phyloP scores from a whole-genome alignment of 225 moss, liverwort and hornwort genomes.

The Neckera pumila region DNA sequence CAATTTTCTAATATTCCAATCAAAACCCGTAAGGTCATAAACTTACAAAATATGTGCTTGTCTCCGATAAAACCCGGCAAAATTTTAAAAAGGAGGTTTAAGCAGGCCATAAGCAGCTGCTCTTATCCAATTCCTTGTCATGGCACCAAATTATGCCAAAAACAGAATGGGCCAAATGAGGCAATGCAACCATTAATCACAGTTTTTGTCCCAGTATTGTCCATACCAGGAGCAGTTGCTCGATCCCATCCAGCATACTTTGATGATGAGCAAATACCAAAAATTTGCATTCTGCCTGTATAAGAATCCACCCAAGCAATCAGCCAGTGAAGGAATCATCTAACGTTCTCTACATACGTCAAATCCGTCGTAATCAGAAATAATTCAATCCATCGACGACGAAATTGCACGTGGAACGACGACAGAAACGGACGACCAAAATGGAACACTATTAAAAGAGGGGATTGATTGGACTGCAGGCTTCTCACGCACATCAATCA shows the following conservation, averaged over 20 bases:
- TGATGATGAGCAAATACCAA: constrained; percentile 95
- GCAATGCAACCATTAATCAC: not conserved
- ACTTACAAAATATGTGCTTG: not conserved
- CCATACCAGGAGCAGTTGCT: constrained; percentile 63
- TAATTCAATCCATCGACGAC: not conserved
- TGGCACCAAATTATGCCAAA: not conserved
- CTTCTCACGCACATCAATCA: constrained; percentile 43
- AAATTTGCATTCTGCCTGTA: constrained; percentile 91
- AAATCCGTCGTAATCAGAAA: not conserved
- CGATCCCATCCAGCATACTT: constrained; percentile 82
- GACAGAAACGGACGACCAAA: not conserved
- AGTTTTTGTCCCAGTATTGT: not conserved
- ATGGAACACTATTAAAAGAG: not conserved
- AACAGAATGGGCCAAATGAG: not conserved
- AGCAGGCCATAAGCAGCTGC: not conserved
- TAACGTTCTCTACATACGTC: not conserved
- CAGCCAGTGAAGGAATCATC: not conserved
- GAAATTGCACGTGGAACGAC: not conserved
- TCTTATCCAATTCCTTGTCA: not conserved
- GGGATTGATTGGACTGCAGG: not conserved
- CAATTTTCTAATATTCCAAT: not conserved
- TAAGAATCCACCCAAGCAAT: constrained; percentile 6
- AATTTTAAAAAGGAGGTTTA: not conserved
- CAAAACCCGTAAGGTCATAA: not conserved
- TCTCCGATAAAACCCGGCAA: not conserved